phyloP scores from a whole-genome alignment of 108 stramenopile species.

The Stephanodiscus minutulus region DNA sequence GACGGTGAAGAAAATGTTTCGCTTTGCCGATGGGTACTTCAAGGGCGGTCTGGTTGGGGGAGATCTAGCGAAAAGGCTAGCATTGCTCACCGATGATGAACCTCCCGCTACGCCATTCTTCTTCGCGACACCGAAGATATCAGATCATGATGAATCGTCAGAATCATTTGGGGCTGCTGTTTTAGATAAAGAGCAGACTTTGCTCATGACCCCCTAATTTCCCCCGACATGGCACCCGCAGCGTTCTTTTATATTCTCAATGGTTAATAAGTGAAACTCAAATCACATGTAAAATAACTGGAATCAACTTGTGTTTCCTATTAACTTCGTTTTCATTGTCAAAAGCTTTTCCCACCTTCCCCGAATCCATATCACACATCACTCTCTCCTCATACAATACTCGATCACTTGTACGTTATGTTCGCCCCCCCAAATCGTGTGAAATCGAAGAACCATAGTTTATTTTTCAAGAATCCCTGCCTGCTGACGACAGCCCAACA shows the following conservation, averaged over 20 bases:
- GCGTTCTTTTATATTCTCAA: background rate
- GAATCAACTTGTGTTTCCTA: no score
- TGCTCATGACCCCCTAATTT: constrained; percentile 41
- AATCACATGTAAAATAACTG: no score
- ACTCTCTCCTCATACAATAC: no score
- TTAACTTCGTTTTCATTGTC: no score
- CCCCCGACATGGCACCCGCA: background rate
- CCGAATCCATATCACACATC: no score
- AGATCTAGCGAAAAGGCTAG: constrained; percentile 34
- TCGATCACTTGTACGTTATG: no score
- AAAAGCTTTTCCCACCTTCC: no score
- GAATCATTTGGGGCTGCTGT: constrained; percentile 6
- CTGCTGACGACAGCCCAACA: background rate
- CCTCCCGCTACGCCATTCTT: background rate
- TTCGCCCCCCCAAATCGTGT: no score
- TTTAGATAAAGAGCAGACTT: constrained; percentile 25
- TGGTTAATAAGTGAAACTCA: background rate
- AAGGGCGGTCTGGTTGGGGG: constrained; percentile 36
- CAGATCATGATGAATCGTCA: background rate
- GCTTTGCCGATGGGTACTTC: constrained; percentile 46
- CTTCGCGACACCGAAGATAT: background rate
- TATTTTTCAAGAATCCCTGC: background rate
- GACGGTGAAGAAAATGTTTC: constrained; percentile 50
- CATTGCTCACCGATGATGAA: constrained; percentile 17
- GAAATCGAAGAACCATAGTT: no score